Conservation (phyloP, 2,329 filamentous ascomycete species). For the Cryoendolithus antarcticus region DNA sequence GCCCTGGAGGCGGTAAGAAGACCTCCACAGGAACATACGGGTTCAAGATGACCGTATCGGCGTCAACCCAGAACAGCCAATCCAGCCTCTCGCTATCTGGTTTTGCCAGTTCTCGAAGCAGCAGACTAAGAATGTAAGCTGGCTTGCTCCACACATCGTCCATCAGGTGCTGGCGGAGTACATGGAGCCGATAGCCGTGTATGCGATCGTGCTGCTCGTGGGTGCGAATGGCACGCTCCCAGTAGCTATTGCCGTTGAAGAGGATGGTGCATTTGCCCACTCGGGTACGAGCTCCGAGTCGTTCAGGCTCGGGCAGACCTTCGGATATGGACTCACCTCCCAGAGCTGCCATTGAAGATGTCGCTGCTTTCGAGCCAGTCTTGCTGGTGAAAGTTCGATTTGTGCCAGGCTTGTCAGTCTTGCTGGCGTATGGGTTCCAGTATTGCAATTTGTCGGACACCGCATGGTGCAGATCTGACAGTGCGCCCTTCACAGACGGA, state of each 20-base stretch:
- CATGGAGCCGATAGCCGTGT: slow-evolving; percentile 30
- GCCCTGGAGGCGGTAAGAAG: slow-evolving; percentile 25
- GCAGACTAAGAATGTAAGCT: slow-evolving; percentile 30
- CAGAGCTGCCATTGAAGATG: neutral
- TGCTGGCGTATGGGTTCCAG: slow-evolving; percentile 16
- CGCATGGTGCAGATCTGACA: slow-evolving; percentile 21
- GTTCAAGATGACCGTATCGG: slow-evolving; percentile 33
- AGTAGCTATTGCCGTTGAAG: slow-evolving; percentile 27
- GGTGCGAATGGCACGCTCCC: slow-evolving; percentile 29
- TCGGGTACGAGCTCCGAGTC: slow-evolving; percentile 19
- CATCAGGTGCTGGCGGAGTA: slow-evolving; percentile 29
- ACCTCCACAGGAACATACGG: slow-evolving; percentile 28
- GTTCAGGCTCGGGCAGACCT: slow-evolving; percentile 16
- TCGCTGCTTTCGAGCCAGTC: slow-evolving; percentile 1
- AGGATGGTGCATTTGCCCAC: slow-evolving; percentile 30
- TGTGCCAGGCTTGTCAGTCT: slow-evolving; percentile 2
- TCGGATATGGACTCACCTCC: slow-evolving; percentile 15
- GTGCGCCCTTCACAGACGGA: slow-evolving; percentile 21
- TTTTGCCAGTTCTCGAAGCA: slow-evolving; percentile 28
- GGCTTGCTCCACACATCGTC: slow-evolving; percentile 35
- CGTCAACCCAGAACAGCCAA: slow-evolving; percentile 34
- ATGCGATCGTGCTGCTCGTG: slow-evolving; percentile 30
- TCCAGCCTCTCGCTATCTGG: slow-evolving; percentile 27
- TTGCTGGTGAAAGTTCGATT: neutral
- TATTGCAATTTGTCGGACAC: slow-evolving; percentile 20